Evolutionary conservation across 2,329 filamentous ascomycete species (phyloP), one percentile per base, ranked within the genome.

Genomic region (Penicillium sp.): DNA sequence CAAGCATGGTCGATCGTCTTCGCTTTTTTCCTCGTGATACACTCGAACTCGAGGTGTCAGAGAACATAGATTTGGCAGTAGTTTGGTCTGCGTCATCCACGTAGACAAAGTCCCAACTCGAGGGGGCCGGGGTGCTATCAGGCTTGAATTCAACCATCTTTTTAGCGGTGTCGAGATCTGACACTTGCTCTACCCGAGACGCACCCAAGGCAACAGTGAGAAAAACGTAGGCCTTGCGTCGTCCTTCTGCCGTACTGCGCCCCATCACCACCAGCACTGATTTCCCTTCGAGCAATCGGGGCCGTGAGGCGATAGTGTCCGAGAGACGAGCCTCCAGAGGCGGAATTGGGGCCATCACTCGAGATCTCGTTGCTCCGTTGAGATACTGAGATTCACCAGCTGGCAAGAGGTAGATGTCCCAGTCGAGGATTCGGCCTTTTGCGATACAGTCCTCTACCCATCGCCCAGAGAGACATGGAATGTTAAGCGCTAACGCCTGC

Each of bases 401-500:
- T 28, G 89, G 88, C 1, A 98, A 80, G 1, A 96, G 78, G 61
- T 95, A 97, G 1, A 83, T 80, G 6, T 78, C 73, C 86, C 90
- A 96, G 44, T 86, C 80, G 0, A 94, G 69, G 0, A 91, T 68
- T 6, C 70, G 64, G 5, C 76, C 73, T 29, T 80, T 80, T 1
- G 75, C 67, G 3, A 91, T 67, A 52, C 88, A 95, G 43, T 86
- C 79, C 26, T 80, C 76, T 41, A 95, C 74, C 91, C 93, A 98
- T 46, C 84, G 83, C 5, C 83, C 79, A 5, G 88, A 85, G 1
- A 98, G 75, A 60, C 90, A 95, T 0, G 93, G 93, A 0, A 98
- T 71, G 1, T 88, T 89, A 0, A 98, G 79, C 0, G 93, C 90
- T 2, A 98, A 79, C 0, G 93, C 93, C 70, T 97, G 90, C 77